These are phyloP conservation scores for Moelleriella libera DNA, from an alignment of 2,329 filamentous ascomycete genomes.

Conservation along the genomic window DNA sequence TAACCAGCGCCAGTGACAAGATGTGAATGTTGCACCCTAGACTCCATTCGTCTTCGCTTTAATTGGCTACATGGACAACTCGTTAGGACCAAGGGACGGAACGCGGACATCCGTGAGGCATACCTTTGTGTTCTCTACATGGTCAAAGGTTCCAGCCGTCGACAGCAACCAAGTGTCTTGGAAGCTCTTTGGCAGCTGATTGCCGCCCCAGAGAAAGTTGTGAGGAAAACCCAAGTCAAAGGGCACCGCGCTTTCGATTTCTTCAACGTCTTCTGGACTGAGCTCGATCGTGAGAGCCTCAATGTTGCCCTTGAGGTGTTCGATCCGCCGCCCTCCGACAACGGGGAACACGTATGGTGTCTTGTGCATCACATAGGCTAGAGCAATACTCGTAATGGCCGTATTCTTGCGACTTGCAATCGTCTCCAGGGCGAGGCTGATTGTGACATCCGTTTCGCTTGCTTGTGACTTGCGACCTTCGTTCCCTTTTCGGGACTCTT, in stretches of 20 bases:
- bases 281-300: conserved; percentile 49
- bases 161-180: conserved; percentile 28
- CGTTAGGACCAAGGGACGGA: neutral
- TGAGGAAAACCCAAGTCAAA: conserved; percentile 57
- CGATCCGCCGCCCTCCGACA: conserved; percentile 53
- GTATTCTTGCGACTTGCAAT: conserved; percentile 31
- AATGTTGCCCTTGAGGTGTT: conserved; percentile 58
- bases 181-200: conserved; percentile 18
- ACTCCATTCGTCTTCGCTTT: conserved; percentile 22
- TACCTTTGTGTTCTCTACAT: conserved; percentile 28
- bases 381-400: conserved; percentile 35
- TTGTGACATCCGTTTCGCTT: conserved; percentile 36
- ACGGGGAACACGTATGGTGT: conserved; percentile 61
- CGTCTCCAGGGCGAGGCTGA: conserved; percentile 30
- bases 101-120: conserved; percentile 1
- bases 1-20: conserved; percentile 18
- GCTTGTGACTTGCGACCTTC: conserved; percentile 25
- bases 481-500: conserved; percentile 16
- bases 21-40: conserved; percentile 22
- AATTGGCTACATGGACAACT: conserved; percentile 20
- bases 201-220: conserved; percentile 35
- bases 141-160: conserved; percentile 35
- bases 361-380: conserved; percentile 64
- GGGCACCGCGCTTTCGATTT: conserved; percentile 46
- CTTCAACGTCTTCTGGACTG: conserved; percentile 44